Base-by-base conservation (phyloP, 2,329 filamentous ascomycete genomes). In the Anthostomella pinea region DNA sequence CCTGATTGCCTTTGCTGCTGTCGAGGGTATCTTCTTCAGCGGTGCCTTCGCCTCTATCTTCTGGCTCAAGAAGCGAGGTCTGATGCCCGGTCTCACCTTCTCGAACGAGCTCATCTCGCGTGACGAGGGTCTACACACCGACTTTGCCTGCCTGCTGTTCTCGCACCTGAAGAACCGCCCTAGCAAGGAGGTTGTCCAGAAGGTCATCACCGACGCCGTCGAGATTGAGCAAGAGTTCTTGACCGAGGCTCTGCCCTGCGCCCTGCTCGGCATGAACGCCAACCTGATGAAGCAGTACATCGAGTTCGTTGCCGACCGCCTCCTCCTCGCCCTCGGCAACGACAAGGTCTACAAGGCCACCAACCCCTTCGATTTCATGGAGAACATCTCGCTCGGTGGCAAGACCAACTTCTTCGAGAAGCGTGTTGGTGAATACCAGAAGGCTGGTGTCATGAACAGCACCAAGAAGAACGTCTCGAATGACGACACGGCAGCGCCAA, bases 331-430 rank as follows among this genome's bases (percentile, higher is more conserved):
- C 20, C 85, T 98, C 30, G 93, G 93, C 59, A 96, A 96, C 68
- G 79, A 86, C 56, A 97, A 96, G 77, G 76, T 86, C 57, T 98
- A 95, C 81, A 87, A 93, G 62, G 75, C 85, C 17, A 79, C 83
- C 65, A 98, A 98, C 73, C 93, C 93, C 63, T 98, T 98, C 65
- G 93, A 98, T 77, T 98, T 98, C 69, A 98, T 98, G 93, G 93
- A 98, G 79, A 96, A 95, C 72, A 98, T 98, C 68, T 97, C 93
- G 15, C 79, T 98, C 8, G 87, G 89, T 34, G 93, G 93, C 69
- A 98, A 98, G 86, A 98, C 93, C 65, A 98, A 98, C 82, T 98
- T 98, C 81, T 98, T 98, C 66, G 93, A 98, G 85, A 98, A 98
- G 86, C 88, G 93, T 56, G 93, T 98, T 39, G 93, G 85, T 65